Evolutionary conservation across 177 flowering plant species (phyloP), one percentile per base, ranked within the genome.

Genomic region (Vitis hybrid): DNA sequence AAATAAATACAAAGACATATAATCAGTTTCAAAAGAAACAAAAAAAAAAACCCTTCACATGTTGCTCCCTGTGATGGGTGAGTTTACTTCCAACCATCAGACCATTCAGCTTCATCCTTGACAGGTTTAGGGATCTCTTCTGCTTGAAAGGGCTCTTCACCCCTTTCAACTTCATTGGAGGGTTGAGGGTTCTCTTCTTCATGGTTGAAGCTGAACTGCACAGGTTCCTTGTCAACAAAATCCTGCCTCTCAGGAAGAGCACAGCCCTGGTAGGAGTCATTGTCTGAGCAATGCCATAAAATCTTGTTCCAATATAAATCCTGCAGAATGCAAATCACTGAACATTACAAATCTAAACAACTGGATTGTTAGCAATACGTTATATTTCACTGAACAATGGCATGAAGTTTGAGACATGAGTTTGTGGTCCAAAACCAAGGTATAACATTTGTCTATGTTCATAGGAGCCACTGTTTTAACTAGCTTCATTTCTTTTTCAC

Each of bases 241-340:
- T 78, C 80, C 73, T 76, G 62, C 65, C 81, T 82, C 65, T 82
- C 87, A 24, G 98, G 97, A 40, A 87, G 89, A 56, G 75, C 62
- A 77, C 98, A 91, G 16, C 98, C 98, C 61, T 80, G 81, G 69
- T 91, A 90, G 24, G 97, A 88, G 55, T 78, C 68, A 69, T 90
- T 84, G 66, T 86, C 94, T 2, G 73, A 74, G 70, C 97, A 91
- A 63, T 76, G 77, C 90, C 90, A 79, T 50, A 93, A 66, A 10
- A 93, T 84, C 78, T 78, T 72, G 62, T 82, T 81, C 98, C 98
- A 93, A 67, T 84, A 70, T 1, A 68, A 68, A 66, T 93, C 98
- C 98, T 93, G 84, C 73, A 78, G 73, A 65, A 80, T 51, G 10
- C 56, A 27, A 58, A 59, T 12, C 52, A 64, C 55, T 40, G 24